A percentile compares a stretch with the other conserved stretches of the same genome.
Conservation (phyloP, 768 basidiomycete genomes). For the Termitomyces bulborhizus region DNA sequence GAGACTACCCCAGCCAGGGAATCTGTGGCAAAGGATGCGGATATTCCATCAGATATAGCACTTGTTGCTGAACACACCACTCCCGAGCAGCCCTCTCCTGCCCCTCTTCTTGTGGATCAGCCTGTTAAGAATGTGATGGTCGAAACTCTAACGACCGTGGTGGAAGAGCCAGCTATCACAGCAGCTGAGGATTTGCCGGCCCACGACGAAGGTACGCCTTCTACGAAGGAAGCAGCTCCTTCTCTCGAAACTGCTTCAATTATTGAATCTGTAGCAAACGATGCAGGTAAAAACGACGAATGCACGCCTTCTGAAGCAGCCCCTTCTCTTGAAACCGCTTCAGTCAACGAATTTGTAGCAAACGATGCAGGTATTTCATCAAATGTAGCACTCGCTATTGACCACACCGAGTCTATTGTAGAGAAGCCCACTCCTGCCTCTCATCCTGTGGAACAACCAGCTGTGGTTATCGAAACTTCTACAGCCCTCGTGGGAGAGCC, state of each 20-base stretch:
- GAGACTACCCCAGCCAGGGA: background rate
- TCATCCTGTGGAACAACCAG: background rate
- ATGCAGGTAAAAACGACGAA: background rate
- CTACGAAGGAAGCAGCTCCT: background rate
- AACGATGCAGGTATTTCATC: background rate
- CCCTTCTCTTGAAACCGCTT: background rate
- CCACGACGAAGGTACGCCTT: background rate
- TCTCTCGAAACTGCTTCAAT: background rate
- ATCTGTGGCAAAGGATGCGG: background rate
- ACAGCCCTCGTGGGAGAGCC: background rate
- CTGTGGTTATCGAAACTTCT: background rate
- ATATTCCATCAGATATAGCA: background rate
- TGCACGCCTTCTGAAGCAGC: background rate
- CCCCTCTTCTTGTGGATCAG: background rate
- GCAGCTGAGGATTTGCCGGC: background rate
- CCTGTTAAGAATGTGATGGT: background rate
- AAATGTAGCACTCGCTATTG: background rate
- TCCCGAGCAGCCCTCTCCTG: background rate
- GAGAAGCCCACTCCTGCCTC: background rate
- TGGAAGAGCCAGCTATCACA: background rate
- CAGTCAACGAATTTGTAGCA: background rate
- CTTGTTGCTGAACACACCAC: too few species aligned
- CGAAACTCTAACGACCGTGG: background rate
- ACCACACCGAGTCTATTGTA: too few species aligned
- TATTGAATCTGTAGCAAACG: background rate